phyloP scores from a whole-genome alignment of 1,284 basidiomycete genomes.

The Stereum hirsutum region DNA sequence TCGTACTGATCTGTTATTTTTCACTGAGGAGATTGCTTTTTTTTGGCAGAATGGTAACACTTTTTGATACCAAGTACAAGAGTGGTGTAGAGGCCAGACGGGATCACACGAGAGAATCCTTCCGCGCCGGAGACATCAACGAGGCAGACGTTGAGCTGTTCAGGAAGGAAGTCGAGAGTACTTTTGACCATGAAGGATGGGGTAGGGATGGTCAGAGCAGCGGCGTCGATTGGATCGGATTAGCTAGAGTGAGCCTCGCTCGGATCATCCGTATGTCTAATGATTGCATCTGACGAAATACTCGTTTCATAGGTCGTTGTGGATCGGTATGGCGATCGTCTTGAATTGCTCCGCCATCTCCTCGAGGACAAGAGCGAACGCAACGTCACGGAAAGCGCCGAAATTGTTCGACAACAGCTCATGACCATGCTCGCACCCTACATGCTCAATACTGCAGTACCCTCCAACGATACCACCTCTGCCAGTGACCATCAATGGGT shows the following conservation, averaged over 20 bases:
- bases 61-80: slow-evolving; percentile 24
- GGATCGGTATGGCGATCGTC: slow-evolving; percentile 30
- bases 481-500: slow-evolving; percentile 18
- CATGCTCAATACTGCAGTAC: slow-evolving; percentile 13
- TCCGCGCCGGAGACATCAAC: slow-evolving; percentile 14
- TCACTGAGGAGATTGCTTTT: slow-evolving; percentile 21
- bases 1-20: slow-evolving; percentile 30
- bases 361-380: slow-evolving; percentile 15
- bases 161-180: slow-evolving; percentile 8
- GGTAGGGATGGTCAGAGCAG: slow-evolving; percentile 16
- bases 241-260: slow-evolving; percentile 29
- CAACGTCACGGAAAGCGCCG: slow-evolving; percentile 7
- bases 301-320: slow-evolving; percentile 28
- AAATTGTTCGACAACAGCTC: slow-evolving; percentile 18
- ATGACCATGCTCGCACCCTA: slow-evolving; percentile 28
- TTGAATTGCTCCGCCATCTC: slow-evolving; percentile 28
- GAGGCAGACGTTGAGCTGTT: slow-evolving; percentile 23
- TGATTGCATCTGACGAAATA: no score
- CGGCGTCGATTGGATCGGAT: slow-evolving; percentile 32
- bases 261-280: no score
- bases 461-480: slow-evolving; percentile 3
- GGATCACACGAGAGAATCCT: slow-evolving; percentile 11
- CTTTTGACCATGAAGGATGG: slow-evolving; percentile 10
- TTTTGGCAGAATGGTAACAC: slow-evolving; percentile 24
- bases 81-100: slow-evolving; percentile 10